These are phyloP conservation scores for Beta lomatogona DNA, from an alignment of 179 eudicot species.

Conservation along the genomic window DNA sequence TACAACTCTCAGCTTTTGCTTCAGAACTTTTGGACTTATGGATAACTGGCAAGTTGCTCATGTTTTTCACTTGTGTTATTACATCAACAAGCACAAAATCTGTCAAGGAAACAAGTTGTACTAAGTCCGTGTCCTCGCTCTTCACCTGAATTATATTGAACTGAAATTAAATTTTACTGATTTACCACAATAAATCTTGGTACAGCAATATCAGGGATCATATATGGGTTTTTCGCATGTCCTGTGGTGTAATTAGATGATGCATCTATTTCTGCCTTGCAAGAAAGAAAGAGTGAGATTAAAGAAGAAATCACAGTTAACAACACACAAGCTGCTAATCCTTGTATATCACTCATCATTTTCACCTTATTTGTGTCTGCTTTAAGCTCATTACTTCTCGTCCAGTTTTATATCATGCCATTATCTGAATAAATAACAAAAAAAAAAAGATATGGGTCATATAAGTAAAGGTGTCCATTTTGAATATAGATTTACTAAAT, in stretches of 20 bases:
- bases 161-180: no score
- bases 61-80: not conserved
- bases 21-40: slow-evolving; percentile 63
- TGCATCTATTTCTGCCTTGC: slow-evolving; percentile 39
- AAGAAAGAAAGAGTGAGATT: slow-evolving; percentile 24
- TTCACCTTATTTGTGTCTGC: slow-evolving; percentile 54
- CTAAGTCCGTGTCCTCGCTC: not conserved
- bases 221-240: slow-evolving; percentile 59
- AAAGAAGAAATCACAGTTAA: slow-evolving; percentile 57
- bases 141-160: no score
- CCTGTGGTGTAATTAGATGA: slow-evolving; percentile 57
- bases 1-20: slow-evolving; percentile 55
- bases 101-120: not conserved
- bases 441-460: no score
- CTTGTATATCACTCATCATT: slow-evolving; percentile 66
- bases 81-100: not conserved
- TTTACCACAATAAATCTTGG: slow-evolving; percentile 71
- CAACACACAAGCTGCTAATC: slow-evolving; percentile 41
- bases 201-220: slow-evolving; percentile 65
- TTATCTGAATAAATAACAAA: no score
- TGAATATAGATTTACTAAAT: no score
- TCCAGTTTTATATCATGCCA: no score
- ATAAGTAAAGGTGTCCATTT: no score
- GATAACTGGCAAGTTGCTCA: slow-evolving; percentile 63
- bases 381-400: slow-evolving; percentile 49